Evolutionary conservation across 192 early-diverging fungal species (phyloP).

Genomic region (Mortierella alpina): DNA sequence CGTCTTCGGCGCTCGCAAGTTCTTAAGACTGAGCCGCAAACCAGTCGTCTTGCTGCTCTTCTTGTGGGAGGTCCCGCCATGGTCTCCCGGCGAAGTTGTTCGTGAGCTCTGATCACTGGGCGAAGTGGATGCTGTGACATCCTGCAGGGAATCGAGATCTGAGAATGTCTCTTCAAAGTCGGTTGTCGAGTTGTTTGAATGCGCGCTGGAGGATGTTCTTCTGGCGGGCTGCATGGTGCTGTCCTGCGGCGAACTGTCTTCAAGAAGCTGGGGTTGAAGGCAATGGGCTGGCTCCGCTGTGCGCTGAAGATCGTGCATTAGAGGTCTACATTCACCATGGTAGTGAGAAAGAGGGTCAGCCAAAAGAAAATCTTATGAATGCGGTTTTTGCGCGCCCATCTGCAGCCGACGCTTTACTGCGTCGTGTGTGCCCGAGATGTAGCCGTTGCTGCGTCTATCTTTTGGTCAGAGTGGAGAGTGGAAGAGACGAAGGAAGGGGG

Average conservation of each 20-base stretch:
- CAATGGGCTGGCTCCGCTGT: slow-evolving; percentile 9
- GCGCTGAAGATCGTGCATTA: background rate
- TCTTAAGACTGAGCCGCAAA: slow-evolving; percentile 41
- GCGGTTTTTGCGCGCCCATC: no score
- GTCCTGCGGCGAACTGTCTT: background rate
- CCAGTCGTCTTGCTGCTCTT: slow-evolving; percentile 14
- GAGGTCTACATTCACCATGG: no score
- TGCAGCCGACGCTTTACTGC: no score
- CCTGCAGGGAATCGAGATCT: slow-evolving; percentile 35
- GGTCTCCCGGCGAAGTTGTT: slow-evolving; percentile 30
- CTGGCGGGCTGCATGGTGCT: slow-evolving; percentile 10
- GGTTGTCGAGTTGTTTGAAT: slow-evolving; percentile 35
- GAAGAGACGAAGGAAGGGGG: background rate
- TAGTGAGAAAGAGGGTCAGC: no score
- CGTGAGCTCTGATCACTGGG: slow-evolving; percentile 37
- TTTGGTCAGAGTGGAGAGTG: background rate
- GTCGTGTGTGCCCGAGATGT: no score
- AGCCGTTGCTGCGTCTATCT: no score
- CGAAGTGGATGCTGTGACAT: slow-evolving; percentile 19
- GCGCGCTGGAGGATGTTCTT: slow-evolving; percentile 38
- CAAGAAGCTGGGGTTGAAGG: background rate
- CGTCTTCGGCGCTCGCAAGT: slow-evolving; percentile 31
- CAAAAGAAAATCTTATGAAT: no score
- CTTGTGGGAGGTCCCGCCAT: slow-evolving; percentile 1
- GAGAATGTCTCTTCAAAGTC: slow-evolving; percentile 51